phyloP scores from a whole-genome alignment of 2,329 filamentous ascomycete species.

The Fusarium begoniae region DNA sequence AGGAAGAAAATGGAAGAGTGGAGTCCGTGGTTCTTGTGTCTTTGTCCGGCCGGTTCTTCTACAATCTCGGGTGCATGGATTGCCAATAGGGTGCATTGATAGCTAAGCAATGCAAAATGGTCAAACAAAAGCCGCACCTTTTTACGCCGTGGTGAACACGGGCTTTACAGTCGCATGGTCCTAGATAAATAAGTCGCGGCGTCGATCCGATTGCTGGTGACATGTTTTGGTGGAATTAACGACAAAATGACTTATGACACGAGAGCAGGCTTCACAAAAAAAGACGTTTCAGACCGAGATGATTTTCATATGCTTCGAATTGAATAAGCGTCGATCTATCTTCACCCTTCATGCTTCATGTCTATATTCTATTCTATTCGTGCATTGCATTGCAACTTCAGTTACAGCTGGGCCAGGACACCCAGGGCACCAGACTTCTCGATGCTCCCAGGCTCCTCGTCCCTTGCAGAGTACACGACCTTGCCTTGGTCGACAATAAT shows the following conservation, averaged over 20 bases:
- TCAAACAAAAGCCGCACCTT: slow-evolving; percentile 37
- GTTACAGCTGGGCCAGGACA: slow-evolving; percentile 63
- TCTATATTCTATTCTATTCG: slow-evolving; percentile 9
- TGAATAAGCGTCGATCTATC: slow-evolving; percentile 27
- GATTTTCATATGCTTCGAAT: slow-evolving; percentile 8
- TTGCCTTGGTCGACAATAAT: slow-evolving; percentile 86
- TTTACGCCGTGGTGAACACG: slow-evolving; percentile 32
- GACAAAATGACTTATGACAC: slow-evolving; percentile 11
- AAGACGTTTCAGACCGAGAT: background rate
- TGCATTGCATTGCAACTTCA: background rate
- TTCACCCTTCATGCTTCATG: slow-evolving; percentile 29
- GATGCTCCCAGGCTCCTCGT: slow-evolving; percentile 60
- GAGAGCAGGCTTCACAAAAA: slow-evolving; percentile 5
- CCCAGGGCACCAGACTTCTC: slow-evolving; percentile 62
- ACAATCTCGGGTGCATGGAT: slow-evolving; percentile 54
- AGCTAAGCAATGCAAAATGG: slow-evolving; percentile 52
- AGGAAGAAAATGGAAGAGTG: slow-evolving; percentile 44
- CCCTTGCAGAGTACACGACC: slow-evolving; percentile 81
- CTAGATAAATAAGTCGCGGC: slow-evolving; percentile 23
- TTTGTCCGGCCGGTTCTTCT: slow-evolving; percentile 55
- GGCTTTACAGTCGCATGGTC: slow-evolving; percentile 8
- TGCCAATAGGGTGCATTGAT: slow-evolving; percentile 55
- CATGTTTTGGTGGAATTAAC: slow-evolving; percentile 9
- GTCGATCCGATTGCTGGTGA: slow-evolving; percentile 12
- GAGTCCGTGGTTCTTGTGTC: slow-evolving; percentile 55